Percentiles rank a stretch among this genome's conserved stretches.
Conservation (phyloP, 2,329 filamentous ascomycete genomes). For the Fusarium bactridioides region DNA sequence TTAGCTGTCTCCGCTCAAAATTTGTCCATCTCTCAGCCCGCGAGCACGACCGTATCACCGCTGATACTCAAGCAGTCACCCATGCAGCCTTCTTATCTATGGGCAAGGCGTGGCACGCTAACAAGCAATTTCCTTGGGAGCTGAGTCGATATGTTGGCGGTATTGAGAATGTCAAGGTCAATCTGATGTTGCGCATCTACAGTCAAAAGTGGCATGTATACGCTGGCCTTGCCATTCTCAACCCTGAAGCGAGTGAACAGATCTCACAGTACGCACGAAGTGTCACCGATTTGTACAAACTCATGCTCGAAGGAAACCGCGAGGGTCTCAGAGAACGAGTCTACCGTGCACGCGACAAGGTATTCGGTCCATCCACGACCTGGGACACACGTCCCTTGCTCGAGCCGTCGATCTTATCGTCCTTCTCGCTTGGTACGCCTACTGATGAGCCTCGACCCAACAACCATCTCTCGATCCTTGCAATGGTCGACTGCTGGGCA, state of each 20-base stretch:
- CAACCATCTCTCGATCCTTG: conserved; percentile 91
- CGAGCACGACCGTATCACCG: conserved; percentile 95
- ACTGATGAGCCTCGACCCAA: conserved; percentile 75
- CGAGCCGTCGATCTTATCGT: conserved; percentile 84
- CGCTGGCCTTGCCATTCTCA: conserved; percentile 94
- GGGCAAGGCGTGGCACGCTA: conserved; percentile 97
- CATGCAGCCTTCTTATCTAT: conserved; percentile 97
- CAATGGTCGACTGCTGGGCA: conserved; percentile 99
- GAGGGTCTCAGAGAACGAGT: conserved; percentile 79
- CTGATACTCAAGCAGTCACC: conserved; percentile 97
- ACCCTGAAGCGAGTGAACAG: conserved; percentile 89
- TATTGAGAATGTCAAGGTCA: conserved; percentile 99
- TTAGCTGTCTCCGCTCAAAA: conserved; percentile 85
- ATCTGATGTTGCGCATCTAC: conserved; percentile 96
- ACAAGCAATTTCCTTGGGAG: conserved; percentile 96
- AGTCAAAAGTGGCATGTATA: conserved; percentile 99
- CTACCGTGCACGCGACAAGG: conserved; percentile 69
- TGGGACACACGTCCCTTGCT: conserved; percentile 74
- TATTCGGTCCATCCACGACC: conserved; percentile 74
- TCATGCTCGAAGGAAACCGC: conserved; percentile 88
- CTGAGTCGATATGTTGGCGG: conserved; percentile 94
- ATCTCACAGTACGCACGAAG: conserved; percentile 93
- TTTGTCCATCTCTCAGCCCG: conserved; percentile 86
- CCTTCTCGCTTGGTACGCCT: conserved; percentile 82
- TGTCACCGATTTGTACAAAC: conserved; percentile 93